Base-by-base conservation (phyloP, 305 asterid genomes). In the Ajuga reptans region DNA sequence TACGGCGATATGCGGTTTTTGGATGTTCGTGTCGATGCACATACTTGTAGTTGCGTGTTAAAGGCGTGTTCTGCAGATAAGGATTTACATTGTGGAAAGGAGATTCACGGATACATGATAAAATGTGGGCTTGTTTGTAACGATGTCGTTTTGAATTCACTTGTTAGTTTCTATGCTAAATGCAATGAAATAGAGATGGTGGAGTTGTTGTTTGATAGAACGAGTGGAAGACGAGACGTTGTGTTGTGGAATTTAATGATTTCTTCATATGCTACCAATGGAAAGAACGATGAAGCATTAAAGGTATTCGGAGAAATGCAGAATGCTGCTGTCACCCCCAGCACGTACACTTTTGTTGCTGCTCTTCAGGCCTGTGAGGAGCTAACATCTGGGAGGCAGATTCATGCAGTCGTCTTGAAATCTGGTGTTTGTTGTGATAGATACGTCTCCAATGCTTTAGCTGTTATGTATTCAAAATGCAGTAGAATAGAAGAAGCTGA, bases 161-260 rank as follows among this genome's bases (percentile, higher is more conserved):
- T 93, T 15, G 84, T 79, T 68, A 83, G 74, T 41, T 77, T 83
- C 79, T 87, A 93, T 31, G 75, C 87, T 4, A 86, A 79, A 84
- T 84, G 91, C 66, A 54, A 78, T 77, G 83, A 81, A 71, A 65
- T 83, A 33, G 67, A 54, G 59, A 71, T 85, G 0, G 90, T 83
- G 3, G 73, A 73, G 69, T 62, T 78, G 60, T 72, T 91, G 79
- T 89, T 84, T 71, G 77, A 75, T 50, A 80, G 80, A 79, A 68
- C 64, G 84, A 70, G 64, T 12, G 77, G 72, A 50, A 73, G 62
- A 70, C 82, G 75, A 33, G 96, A 92, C 58, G 86, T 72, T 39
- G 97, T 90, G 59, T 79, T 83, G n/a, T 90, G 91, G 92, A 93
- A 93, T 79, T 82, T 83, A 15, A 85, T 89, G 68, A 85, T 91